A percentile compares a stretch with the other conserved stretches of the same genome.
phyloP scores from a whole-genome alignment of 306 rosid species.

The Carpinus viminea region DNA sequence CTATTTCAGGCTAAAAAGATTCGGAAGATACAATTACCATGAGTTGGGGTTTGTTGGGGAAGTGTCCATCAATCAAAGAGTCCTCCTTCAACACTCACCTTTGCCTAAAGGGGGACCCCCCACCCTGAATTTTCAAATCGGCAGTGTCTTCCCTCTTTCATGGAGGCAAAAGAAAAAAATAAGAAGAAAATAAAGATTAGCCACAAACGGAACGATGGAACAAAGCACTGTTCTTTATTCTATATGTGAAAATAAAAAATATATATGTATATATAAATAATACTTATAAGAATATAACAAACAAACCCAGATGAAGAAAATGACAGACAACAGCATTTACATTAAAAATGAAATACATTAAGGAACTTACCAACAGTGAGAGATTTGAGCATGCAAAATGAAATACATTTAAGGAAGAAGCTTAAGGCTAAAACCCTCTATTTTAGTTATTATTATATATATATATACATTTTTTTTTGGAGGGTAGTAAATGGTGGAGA shows the following conservation, averaged over 20 bases:
- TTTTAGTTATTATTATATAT: not conserved
- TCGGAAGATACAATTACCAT: conserved; percentile 6
- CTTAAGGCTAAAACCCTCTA: conserved; percentile 36
- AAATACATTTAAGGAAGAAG: conserved; percentile 44
- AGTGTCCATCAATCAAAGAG: conserved; percentile 15
- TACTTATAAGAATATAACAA: conserved; percentile 14
- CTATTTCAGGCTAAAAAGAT: conserved; percentile 38
- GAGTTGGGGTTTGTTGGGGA: conserved; percentile 16
- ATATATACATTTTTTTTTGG: conserved; percentile 20
- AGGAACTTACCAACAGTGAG: conserved; percentile 41
- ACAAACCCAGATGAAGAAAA: conserved; percentile 52
- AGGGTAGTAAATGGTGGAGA: conserved; percentile 33
- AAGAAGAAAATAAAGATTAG: not conserved
- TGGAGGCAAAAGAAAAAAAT: conserved; percentile 24
- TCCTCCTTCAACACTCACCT: conserved; percentile 9
- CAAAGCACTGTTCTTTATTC: conserved; percentile 16
- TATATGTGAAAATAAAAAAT: not conserved
- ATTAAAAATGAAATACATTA: not conserved
- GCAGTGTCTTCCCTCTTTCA: conserved; percentile 22
- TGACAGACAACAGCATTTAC: conserved; percentile 21
- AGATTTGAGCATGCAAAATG: conserved; percentile 35
- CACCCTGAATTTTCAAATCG: conserved; percentile 36
- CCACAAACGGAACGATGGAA: not conserved
- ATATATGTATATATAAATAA: not conserved
- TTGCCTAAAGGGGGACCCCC: not conserved